Evolutionary conservation across 164 flowering plant species (phyloP).

Genomic region (Magnolia sinica): DNA sequence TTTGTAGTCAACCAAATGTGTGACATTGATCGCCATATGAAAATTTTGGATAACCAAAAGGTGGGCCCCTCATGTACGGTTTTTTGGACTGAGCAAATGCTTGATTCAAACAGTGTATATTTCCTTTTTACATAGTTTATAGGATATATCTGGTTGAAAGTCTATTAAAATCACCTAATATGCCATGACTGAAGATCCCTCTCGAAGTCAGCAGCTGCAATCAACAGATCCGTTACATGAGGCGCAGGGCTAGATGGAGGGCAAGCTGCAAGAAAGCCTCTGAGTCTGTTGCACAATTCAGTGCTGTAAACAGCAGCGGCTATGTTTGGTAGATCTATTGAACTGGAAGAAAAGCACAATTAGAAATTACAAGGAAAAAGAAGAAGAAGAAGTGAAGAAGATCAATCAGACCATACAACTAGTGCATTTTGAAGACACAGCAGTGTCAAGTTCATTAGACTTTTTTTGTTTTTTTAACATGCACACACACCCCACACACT

Average conservation of each 20-base stretch:
- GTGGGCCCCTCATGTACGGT: no score
- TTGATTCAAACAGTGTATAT: no score
- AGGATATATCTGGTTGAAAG: neutral
- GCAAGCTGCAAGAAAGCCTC: constrained; percentile 65
- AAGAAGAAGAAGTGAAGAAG: neutral
- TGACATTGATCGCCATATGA: no score
- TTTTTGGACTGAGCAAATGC: no score
- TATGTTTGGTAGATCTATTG: constrained; percentile 79
- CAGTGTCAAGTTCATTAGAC: neutral
- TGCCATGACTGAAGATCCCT: constrained; percentile 71
- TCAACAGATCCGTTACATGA: constrained; percentile 76
- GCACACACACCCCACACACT: no score
- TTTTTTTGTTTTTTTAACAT: no score
- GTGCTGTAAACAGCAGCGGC: constrained; percentile 81
- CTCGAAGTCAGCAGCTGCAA: constrained; percentile 78
- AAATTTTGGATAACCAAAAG: no score
- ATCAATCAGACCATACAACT: neutral
- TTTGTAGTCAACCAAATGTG: no score
- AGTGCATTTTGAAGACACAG: neutral
- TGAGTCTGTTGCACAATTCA: constrained; percentile 67
- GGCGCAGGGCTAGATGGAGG: constrained; percentile 81
- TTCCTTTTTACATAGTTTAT: no score
- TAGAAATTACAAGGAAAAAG: neutral
- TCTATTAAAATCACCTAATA: constrained; percentile 54
- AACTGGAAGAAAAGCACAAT: constrained; percentile 42